Base-by-base conservation (phyloP, 2,329 filamentous ascomycete genomes). In the Fusarium marasasianum region DNA sequence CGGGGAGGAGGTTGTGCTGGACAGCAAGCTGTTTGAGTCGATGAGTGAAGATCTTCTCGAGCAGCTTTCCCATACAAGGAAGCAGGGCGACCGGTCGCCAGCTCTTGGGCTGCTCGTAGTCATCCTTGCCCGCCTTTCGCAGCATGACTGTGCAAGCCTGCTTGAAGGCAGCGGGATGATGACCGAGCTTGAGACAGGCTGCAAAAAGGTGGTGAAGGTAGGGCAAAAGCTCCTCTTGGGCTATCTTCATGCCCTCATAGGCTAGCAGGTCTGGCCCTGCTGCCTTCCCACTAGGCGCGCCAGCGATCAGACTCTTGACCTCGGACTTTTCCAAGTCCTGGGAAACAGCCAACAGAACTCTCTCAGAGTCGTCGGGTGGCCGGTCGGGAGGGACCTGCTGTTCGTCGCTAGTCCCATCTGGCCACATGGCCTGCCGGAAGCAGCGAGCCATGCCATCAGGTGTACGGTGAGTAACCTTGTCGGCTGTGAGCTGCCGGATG, bases 111-210 rank as follows among this genome's bases (percentile, higher is more conserved):
- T 26, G 12, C 26, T 6, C 29, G 43, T 72, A 72, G 3, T 33
- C n/a, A 3, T 63, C 24, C 43, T 69, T 66, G 3, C n/a, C 64
- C 3, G 22, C 15, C 64, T 73, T 72, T 7, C 33, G 60, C 9
- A 73, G 44, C 9, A 69, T 44, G 33, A 59, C n/a, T 2, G 65
- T 66, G 1, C n/a, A 43, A 6, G 64, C 57, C 20, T 41, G 26
- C 15, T 72, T 72, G 45, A 66, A 72, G 20, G 14, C 20, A 37
- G 26, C 18, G 11, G 71, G 71, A 26, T 60, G 60, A n/a, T 73
- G 51, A 1, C 12, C 5, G 7, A 69, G 47, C 17, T 35, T 22
- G 13, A 73, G 33, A 35, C 69, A 73, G 26, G 60, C 60, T 2
- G 37, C n/a, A 35, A 73, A 72, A 10, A 56, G 8, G 14, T 50